Evolutionary conservation across 176 grass and related monocot genomes (phyloP).

Genomic region (Triticum dicoccoides): DNA sequence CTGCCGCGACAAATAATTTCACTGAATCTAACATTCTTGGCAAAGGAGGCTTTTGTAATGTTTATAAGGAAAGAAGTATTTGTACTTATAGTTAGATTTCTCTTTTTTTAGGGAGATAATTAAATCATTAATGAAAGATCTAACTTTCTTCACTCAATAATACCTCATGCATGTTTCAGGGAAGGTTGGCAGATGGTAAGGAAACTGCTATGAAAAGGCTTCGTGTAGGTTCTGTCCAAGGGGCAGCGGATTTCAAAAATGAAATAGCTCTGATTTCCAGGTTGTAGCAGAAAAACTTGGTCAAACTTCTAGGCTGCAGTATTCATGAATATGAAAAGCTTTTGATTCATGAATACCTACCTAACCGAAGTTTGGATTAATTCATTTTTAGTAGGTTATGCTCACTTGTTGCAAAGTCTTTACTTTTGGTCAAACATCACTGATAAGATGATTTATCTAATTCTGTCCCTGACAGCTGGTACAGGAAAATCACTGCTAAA

Average conservation of each 20-base stretch:
- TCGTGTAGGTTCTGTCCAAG: constrained; percentile 34
- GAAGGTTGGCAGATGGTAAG: constrained; percentile 14
- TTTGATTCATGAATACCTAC: constrained; percentile 45
- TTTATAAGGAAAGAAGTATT: constrained; percentile 48
- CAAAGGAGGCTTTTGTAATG: constrained; percentile 60
- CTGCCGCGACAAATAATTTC: constrained; percentile 48
- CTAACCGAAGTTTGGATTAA: constrained; percentile 52
- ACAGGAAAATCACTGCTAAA: constrained; percentile 25
- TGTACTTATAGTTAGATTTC: not conserved
- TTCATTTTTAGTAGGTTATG: constrained; percentile 47
- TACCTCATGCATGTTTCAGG: constrained; percentile 20
- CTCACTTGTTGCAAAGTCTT: not conserved
- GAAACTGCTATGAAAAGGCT: constrained; percentile 44
- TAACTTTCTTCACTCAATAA: not conserved
- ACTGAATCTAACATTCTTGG: constrained; percentile 46
- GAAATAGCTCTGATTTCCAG: constrained; percentile 38
- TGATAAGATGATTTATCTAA: not conserved
- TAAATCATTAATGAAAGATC: not conserved
- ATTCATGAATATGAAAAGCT: constrained; percentile 37
- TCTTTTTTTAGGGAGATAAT: not conserved
- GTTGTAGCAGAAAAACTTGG: constrained; percentile 54
- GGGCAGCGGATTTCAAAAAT: constrained; percentile 45
- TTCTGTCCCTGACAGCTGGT: constrained; percentile 16
- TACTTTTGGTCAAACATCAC: not conserved
- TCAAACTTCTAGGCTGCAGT: constrained; percentile 42